Conservation (phyloP, 805 yeast genomes). For the Candida saitoana region DNA sequence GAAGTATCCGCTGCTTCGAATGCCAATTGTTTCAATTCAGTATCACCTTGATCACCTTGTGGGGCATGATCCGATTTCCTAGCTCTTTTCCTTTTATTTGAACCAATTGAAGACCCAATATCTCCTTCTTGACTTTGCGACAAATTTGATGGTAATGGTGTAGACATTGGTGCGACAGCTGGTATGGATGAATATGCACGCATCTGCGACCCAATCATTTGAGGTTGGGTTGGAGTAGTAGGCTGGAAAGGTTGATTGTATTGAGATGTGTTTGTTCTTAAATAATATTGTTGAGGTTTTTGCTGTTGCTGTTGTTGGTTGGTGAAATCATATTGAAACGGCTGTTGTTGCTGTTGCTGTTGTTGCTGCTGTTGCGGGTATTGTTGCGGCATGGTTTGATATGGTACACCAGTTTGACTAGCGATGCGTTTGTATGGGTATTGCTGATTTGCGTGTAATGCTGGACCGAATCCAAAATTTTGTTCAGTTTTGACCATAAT, state of each 20-base stretch:
- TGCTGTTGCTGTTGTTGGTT: conserved; percentile 2
- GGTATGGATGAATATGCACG: conserved; percentile 2
- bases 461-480: conserved; percentile 2
- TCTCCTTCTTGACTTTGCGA: not conserved
- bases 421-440: conserved; percentile 4
- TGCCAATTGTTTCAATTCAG: conserved; percentile 35
- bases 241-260: conserved; percentile 4
- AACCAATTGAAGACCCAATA: not conserved
- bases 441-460: conserved; percentile 1
- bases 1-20: conserved; percentile 30
- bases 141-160: not conserved
- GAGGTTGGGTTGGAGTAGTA: not conserved
- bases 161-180: not conserved
- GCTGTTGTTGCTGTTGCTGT: conserved; percentile 6
- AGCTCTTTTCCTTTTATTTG: conserved; percentile 17
- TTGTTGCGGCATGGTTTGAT: conserved; percentile 6
- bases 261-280: conserved; percentile 2
- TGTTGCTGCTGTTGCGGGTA: conserved; percentile 5
- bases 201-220: conserved; percentile 1
- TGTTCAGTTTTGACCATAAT: conserved; percentile 1
- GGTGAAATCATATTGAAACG: conserved; percentile 2
- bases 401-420: not conserved
- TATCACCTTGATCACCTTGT: conserved; percentile 34
- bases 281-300: conserved; percentile 3
- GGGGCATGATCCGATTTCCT: conserved; percentile 27